These are phyloP conservation scores for Scedosporium boydii DNA, from an alignment of 2,329 filamentous ascomycete genomes.

Conservation along the genomic window DNA sequence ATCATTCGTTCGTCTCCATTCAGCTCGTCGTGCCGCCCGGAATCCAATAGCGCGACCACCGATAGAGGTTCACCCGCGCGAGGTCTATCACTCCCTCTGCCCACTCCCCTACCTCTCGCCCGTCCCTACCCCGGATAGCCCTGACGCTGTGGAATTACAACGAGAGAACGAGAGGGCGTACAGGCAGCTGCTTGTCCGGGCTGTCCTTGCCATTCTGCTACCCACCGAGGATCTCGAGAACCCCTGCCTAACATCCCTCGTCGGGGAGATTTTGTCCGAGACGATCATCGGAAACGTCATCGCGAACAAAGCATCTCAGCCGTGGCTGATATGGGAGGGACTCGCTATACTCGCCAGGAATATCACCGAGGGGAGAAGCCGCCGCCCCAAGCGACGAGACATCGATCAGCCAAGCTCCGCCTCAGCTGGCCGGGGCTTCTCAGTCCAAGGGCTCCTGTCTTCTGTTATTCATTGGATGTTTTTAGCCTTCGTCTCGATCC, in stretches of 20 bases:
- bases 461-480: constrained; percentile 45
- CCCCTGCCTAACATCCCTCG: constrained; percentile 69
- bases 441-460: constrained; percentile 44
- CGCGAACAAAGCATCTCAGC: constrained; percentile 71
- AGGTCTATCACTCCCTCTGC: constrained; percentile 74
- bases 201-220: constrained; percentile 70
- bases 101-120: constrained; percentile 75
- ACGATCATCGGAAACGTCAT: constrained; percentile 79
- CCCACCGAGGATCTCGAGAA: constrained; percentile 92
- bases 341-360: constrained; percentile 56
- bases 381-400: neutral
- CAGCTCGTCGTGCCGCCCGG: constrained; percentile 66
- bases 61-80: constrained; percentile 51
- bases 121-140: constrained; percentile 50
- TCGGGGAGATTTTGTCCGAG: constrained; percentile 82
- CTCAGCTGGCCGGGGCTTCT: neutral
- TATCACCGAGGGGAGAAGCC: constrained; percentile 6
- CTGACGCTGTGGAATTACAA: constrained; percentile 48
- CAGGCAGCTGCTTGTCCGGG: constrained; percentile 79
- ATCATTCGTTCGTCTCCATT: constrained; percentile 1
- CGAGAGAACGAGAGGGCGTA: constrained; percentile 71
- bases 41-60: constrained; percentile 47
- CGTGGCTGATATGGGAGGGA: constrained; percentile 80
- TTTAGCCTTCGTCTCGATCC: constrained; percentile 50
- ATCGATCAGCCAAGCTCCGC: neutral